Evolutionary conservation across 2,329 filamentous ascomycete genomes (phyloP).

Genomic region (Cladophialophora psammophila): DNA sequence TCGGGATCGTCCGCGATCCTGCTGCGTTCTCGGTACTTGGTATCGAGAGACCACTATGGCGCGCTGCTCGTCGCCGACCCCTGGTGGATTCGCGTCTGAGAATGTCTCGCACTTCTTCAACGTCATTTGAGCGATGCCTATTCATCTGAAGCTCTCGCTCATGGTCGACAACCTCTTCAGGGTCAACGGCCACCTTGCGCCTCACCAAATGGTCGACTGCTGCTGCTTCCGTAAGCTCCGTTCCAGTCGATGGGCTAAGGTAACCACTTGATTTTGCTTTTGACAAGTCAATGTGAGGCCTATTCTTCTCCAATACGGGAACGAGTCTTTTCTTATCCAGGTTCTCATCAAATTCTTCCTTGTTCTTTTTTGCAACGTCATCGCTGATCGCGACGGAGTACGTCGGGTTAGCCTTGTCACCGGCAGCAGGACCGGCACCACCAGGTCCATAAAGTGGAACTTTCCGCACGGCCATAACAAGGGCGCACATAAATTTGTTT

Average conservation of each 20-base stretch:
- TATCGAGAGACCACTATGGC: slow-evolving; percentile 27
- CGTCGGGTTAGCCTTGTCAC: slow-evolving; percentile 71
- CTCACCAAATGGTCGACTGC: slow-evolving; percentile 30
- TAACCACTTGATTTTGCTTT: slow-evolving; percentile 17
- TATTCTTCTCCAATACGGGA: slow-evolving; percentile 49
- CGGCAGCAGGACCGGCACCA: slow-evolving; percentile 70
- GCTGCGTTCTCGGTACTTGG: slow-evolving; percentile 6
- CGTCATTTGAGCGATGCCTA: slow-evolving; percentile 40
- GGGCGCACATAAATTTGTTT: slow-evolving; percentile 96
- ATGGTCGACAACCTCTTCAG: slow-evolving; percentile 30
- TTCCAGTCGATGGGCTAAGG: slow-evolving; percentile 20
- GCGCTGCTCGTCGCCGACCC: slow-evolving; percentile 47
- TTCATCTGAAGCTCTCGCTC: slow-evolving; percentile 28
- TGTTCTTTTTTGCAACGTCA: slow-evolving; percentile 68
- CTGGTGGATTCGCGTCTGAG: slow-evolving; percentile 50
- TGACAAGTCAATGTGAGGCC: slow-evolving; percentile 9
- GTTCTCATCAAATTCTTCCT: slow-evolving; percentile 64
- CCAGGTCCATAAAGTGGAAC: slow-evolving; percentile 85
- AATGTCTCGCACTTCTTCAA: slow-evolving; percentile 39
- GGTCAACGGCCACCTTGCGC: slow-evolving; percentile 34
- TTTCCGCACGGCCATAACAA: slow-evolving; percentile 83
- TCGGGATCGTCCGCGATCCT: slow-evolving; percentile 36
- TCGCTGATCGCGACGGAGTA: slow-evolving; percentile 82
- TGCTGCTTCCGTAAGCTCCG: slow-evolving; percentile 33
- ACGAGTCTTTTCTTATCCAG: slow-evolving; percentile 73